Evolutionary conservation across 2,329 filamentous ascomycete genomes (phyloP), one percentile per base, ranked within the genome.

Genomic region (Alternaria postmessia): DNA sequence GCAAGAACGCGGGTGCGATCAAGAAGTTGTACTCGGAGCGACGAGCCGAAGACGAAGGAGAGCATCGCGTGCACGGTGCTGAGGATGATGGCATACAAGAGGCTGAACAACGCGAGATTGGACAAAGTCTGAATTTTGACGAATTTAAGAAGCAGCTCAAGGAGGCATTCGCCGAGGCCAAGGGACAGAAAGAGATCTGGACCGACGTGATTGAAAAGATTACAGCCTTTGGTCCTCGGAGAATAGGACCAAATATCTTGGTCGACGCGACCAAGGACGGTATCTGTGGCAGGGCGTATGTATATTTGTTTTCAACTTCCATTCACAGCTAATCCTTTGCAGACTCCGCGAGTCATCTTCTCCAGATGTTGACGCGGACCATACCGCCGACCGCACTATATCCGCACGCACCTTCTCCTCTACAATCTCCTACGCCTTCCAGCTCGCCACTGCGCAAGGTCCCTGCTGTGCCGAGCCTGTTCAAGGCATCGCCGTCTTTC

Each of bases 381-480:
- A 57, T 51, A 28, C 32, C 63, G 18, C 62, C 66, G 16, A 72
- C 16, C 49, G 65, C 47, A 52, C 61, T 1, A 80, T 91, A 42
- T 81, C 84, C 55, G 83, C 89, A 4, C 84, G 84, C 49, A 90
- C 95, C 72, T 89, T 98, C 66, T 88, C 89, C 58, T 94, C 98
- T 81, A 98, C 96, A 76, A 91, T 98, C 64, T 85, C 88, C 8
- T 94, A 99, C 76, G 94, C 92, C 48, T 99, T 99, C 84, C 95
- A 99, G 77, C 89, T 98, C 16, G 91, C 93, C 39, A 96, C 90
- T 1, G 87, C 89, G 22, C 93, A 96, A 79, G 95, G 95, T 0
- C 94, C 95, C 0, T 86, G 98, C 51, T 98, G 95, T 79, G 87
- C 92, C 70, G 95, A 99, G 76, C 94, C 95, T 0, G 89, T 97